These are phyloP conservation scores for Colletotrichum sp. DNA, from an alignment of 2,329 filamentous ascomycete species.

Conservation along the genomic window DNA sequence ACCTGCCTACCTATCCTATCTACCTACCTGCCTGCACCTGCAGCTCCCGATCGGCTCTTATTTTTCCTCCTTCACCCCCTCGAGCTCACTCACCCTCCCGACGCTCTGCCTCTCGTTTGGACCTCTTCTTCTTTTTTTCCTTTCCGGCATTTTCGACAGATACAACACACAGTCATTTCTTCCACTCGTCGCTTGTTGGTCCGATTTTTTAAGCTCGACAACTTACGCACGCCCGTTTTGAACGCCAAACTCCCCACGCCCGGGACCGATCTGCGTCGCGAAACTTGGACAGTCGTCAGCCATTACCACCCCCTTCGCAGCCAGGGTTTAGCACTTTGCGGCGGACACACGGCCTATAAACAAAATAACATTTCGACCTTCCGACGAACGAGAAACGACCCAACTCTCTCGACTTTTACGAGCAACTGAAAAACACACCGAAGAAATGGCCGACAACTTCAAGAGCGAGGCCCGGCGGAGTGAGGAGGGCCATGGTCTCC, in stretches of 20 bases:
- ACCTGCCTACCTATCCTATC: not conserved
- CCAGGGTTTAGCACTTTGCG: not conserved
- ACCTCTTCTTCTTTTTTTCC: not conserved
- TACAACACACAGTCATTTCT: conserved; percentile 1
- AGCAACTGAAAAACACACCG: not conserved
- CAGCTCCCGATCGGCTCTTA: not conserved
- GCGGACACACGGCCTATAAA: conserved; percentile 7
- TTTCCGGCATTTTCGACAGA: not conserved
- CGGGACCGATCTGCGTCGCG: conserved; percentile 16
- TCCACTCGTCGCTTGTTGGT: not conserved
- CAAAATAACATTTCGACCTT: conserved; percentile 11
- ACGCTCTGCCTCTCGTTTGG: conserved; percentile 7
- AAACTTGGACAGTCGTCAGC: conserved; percentile 16
- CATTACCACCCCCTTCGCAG: not conserved
- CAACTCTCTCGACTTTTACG: not conserved
- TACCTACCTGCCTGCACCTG: not conserved
- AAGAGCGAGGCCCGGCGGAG: conserved; percentile 18
- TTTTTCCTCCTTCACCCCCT: conserved; percentile 3
- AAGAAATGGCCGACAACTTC: conserved; percentile 22
- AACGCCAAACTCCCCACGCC: conserved; percentile 6
- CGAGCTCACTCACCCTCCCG: not conserved
- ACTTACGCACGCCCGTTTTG: conserved; percentile 5
- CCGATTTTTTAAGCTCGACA: conserved; percentile 12
- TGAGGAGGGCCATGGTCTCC: conserved; percentile 23
- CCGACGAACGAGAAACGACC: not conserved